phyloP scores from a whole-genome alignment of 202 grass and related monocot genomes.

The Carex arenaria region DNA sequence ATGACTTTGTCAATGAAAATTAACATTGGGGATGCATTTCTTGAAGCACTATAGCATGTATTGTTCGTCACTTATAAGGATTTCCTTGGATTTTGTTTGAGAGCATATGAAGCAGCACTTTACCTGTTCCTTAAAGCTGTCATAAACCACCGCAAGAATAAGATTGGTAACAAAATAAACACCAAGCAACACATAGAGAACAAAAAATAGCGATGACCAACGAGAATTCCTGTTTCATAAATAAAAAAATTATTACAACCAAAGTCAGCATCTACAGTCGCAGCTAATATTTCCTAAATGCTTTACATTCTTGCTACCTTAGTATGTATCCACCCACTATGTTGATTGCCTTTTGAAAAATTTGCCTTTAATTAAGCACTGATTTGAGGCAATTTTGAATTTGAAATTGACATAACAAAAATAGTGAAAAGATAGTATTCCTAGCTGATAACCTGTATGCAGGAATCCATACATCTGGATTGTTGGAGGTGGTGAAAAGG shows the following conservation, averaged over 20 bases:
- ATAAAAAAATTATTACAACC: background rate
- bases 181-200: slow-evolving; percentile 83
- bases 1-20: slow-evolving; percentile 13
- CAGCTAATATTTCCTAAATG: background rate
- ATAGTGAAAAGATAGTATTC: background rate
- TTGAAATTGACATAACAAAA: slow-evolving; percentile 12
- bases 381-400: slow-evolving; percentile 2
- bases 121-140: slow-evolving; percentile 97
- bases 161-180: slow-evolving; percentile 99
- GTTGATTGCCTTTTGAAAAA: background rate
- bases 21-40: background rate
- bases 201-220: slow-evolving; percentile 82
- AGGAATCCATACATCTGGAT: slow-evolving; percentile 99
- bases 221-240: slow-evolving; percentile 73
- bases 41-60: background rate
- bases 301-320: background rate
- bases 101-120: slow-evolving; percentile 15
- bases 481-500: slow-evolving; percentile 97
- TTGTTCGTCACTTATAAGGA: background rate
- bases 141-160: slow-evolving; percentile 97
- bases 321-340: background rate
- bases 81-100: background rate
- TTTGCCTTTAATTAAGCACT: background rate
- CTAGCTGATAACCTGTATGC: slow-evolving; percentile 67
- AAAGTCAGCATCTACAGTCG: background rate